Base-by-base conservation (phyloP, 495 filamentous ascomycete species). In the Hypoxylon subgilvum region DNA sequence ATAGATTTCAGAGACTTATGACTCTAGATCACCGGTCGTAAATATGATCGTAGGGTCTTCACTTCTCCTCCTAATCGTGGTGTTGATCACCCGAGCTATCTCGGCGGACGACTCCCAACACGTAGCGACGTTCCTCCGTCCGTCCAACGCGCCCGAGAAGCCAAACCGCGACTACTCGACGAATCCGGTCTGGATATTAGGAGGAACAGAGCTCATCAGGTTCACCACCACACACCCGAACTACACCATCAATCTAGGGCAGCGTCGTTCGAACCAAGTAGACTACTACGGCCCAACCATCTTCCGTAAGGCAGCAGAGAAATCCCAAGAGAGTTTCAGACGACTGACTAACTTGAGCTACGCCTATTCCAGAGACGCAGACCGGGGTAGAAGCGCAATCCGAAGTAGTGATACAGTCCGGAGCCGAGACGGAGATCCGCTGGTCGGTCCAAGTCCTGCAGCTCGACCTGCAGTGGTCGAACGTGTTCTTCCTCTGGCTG, bases 401-500 rank as follows among this genome's bases (percentile, higher is more conserved):
- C n/a, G n/a, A n/a, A n/a, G n/a, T n/a, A 39, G 47, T 48, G 32
- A 36, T 44, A 1, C 13, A 49, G 23, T 16, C 34, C 41, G 63
- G 54, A 23, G 50, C 51, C 13, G 44, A 52, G 8, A 54, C 45
- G n/a, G 41, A 48, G 18, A 73, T 75, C 28, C 59, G 64, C 25
- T 74, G 70, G 73, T 39, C 46, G 18, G 73, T 73, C 13, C 67
- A 74, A 31, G 10, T 54, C 3, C 72, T 64, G 38, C 38, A 52
- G 9, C 66, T 73, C 25, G 48, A 72, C 38, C 16, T 70, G 2
- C 28, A 43, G 8, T 13, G 42, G 5, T 74, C 70, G 0, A 49
- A 68, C 14, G 39, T 65, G 1, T 74, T 74, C 36, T 69, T 70
- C 55, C 39, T 75, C 1, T 72, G 68, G 67, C 52, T 69, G 19